These are phyloP conservation scores for Cicer cuneatum DNA, from an alignment of 306 rosid species.

Conservation along the genomic window DNA sequence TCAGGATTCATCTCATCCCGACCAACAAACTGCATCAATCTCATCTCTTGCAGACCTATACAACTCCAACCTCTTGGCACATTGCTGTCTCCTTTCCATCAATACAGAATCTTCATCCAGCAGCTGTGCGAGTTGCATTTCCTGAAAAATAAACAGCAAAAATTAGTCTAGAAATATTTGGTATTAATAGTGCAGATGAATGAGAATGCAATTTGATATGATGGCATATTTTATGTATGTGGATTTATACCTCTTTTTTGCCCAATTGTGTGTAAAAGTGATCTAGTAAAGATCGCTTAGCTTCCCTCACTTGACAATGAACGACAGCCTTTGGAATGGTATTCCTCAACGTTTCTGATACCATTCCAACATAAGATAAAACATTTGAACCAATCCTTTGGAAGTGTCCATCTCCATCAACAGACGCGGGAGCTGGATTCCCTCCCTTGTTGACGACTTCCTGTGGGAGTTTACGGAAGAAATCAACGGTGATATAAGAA, in stretches of 20 bases:
- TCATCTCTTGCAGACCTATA: slow-evolving; percentile 92
- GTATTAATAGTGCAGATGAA: slow-evolving; percentile 5
- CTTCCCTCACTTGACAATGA: slow-evolving; percentile 81
- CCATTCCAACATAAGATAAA: slow-evolving; percentile 87
- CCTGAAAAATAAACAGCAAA: slow-evolving; percentile 55
- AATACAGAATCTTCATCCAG: slow-evolving; percentile 83
- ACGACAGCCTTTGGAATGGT: slow-evolving; percentile 96
- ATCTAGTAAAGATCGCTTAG: slow-evolving; percentile 65
- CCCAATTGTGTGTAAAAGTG: slow-evolving; percentile 74
- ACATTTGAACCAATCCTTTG: slow-evolving; percentile 83
- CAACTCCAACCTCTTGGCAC: slow-evolving; percentile 77
- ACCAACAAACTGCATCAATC: slow-evolving; percentile 90
- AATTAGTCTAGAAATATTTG: slow-evolving; percentile 8
- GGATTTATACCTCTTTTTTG: slow-evolving; percentile 70
- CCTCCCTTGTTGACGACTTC: slow-evolving; percentile 73
- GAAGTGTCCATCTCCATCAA: slow-evolving; percentile 82
- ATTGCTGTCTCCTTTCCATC: slow-evolving; percentile 85
- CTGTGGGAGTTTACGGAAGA: slow-evolving; percentile 89
- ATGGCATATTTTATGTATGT: background rate
- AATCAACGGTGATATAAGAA: slow-evolving; percentile 89
- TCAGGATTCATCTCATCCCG: slow-evolving; percentile 51
- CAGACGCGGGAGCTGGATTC: slow-evolving; percentile 51
- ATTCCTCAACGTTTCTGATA: slow-evolving; percentile 78
- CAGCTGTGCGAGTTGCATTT: slow-evolving; percentile 70
- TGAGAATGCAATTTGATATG: background rate